phyloP scores from a whole-genome alignment of 2,329 filamentous ascomycete species.

The Nannizzia gypsea region DNA sequence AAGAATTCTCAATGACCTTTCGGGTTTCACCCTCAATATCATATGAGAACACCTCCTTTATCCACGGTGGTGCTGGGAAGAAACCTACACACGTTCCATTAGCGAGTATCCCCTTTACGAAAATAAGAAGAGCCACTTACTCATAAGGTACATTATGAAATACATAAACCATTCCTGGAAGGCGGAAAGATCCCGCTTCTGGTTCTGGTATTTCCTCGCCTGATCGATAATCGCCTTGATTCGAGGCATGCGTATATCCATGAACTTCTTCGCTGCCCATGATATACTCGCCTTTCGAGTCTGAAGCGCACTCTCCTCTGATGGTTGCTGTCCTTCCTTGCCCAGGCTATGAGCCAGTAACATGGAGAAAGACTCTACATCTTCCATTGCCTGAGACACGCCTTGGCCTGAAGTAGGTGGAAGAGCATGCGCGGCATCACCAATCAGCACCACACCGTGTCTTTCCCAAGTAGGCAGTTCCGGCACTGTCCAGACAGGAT shows the following conservation, averaged over 20 bases:
- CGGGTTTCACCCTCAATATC: conserved; percentile 14
- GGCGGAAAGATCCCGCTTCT: conserved; percentile 25
- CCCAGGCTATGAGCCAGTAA: conserved; percentile 27
- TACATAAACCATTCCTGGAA: conserved; percentile 31
- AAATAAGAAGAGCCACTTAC: conserved; percentile 11
- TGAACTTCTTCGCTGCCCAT: conserved; percentile 23
- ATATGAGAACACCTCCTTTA: conserved; percentile 9
- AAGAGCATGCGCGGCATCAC: conserved; percentile 48
- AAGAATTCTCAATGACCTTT: not conserved
- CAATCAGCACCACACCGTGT: conserved; percentile 41
- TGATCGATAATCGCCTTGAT: conserved; percentile 24
- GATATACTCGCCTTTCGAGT: conserved; percentile 18
- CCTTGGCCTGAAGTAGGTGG: conserved; percentile 45
- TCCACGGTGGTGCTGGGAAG: conserved; percentile 12
- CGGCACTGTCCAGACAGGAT: conserved; percentile 40
- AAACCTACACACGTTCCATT: conserved; percentile 4
- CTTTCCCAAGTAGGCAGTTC: conserved; percentile 38
- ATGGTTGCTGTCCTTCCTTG: conserved; percentile 6
- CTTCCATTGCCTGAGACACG: conserved; percentile 45
- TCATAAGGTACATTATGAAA: conserved; percentile 26
- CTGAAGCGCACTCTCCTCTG: not conserved
- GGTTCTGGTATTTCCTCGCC: conserved; percentile 24
- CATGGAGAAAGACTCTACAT: conserved; percentile 38
- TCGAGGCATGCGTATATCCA: conserved; percentile 25
- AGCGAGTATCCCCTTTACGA: not conserved